Evolutionary conservation across 345 rosid genomes (phyloP), one percentile per base, ranked within the genome.

Genomic region (Combretum micranthum): DNA sequence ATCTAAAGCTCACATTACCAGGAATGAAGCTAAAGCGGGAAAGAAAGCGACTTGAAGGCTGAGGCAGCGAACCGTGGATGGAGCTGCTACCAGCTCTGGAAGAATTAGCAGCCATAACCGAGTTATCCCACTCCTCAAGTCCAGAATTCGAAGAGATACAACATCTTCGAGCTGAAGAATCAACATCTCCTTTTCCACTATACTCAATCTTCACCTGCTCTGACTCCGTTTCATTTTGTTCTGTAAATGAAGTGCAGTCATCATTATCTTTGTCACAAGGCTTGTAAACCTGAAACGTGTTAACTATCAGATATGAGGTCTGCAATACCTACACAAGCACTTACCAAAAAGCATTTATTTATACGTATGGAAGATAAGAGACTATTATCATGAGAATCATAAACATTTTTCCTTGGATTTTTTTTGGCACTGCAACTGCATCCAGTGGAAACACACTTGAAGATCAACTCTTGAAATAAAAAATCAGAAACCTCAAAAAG

Each of bases 21-120:
- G 94, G 94, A 71, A 77, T n/a, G 70, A 89, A 84, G 64, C 81
- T 93, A 60, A 93, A 89, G 54, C 94, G 97, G 62, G 97, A 83
- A 63, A 84, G 81, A 56, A 77, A 79, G 44, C 89, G 74, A 66
- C 75, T 65, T 44, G 78, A 66, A 59, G 79, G 76, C 51, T 55
- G 76, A 50, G 68, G 52, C 4, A 88, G 69, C n/a, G 85, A 61
- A 48, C 84, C 84, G 68, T 60, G 72, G 26, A 59, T 75, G 14
- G 87, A 84, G 69, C 75, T 69, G 68, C 77, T 77, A 25, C 74
- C 80, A 56, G 74, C 71, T 63, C 72, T 58, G 4, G 77, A 61
- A 50, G 60, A 61, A 3, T 62, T 59, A 58, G 56, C 75, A 4
- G 75, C 47, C 21, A 66, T 72, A 57, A 71, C 64, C 7, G 71